Conservation (phyloP, 2,329 filamentous ascomycete genomes). For the Massarina eburnea region DNA sequence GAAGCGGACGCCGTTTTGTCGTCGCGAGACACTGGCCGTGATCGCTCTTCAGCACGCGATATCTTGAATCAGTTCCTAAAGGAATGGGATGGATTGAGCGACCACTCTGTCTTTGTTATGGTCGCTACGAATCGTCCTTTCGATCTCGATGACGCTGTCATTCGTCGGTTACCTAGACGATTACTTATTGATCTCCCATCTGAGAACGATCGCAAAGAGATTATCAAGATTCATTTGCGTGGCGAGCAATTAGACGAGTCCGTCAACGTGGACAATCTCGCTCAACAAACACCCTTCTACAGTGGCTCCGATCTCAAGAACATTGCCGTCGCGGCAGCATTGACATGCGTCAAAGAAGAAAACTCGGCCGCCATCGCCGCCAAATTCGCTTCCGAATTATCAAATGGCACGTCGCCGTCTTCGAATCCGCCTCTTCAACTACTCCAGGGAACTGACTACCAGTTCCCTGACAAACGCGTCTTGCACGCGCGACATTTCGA, state of each 20-base stretch:
- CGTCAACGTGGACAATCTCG: conserved; percentile 65
- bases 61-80: conserved; percentile 95
- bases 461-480: conserved; percentile 69
- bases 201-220: conserved; percentile 65
- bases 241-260: conserved; percentile 64
- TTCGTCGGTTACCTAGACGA: conserved; percentile 72
- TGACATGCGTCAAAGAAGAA: conserved; percentile 78
- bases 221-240: conserved; percentile 70
- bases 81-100: conserved; percentile 93
- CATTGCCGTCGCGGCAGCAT: conserved; percentile 74
- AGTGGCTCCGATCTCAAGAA: conserved; percentile 85
- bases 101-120: conserved; percentile 90
- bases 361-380: conserved; percentile 43
- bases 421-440: conserved; percentile 19
- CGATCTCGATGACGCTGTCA: conserved; percentile 85
- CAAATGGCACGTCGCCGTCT: background rate
- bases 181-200: conserved; percentile 74
- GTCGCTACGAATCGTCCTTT: conserved; percentile 95
- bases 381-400: conserved; percentile 8
- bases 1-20: conserved; percentile 93
- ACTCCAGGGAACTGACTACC: conserved; percentile 46
- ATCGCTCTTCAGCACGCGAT: conserved; percentile 75
- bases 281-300: conserved; percentile 71
- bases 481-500: conserved; percentile 76
- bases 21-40: conserved; percentile 66